phyloP scores from a whole-genome alignment of 2,329 filamentous ascomycete species.

The Stenocarpella maydis region DNA sequence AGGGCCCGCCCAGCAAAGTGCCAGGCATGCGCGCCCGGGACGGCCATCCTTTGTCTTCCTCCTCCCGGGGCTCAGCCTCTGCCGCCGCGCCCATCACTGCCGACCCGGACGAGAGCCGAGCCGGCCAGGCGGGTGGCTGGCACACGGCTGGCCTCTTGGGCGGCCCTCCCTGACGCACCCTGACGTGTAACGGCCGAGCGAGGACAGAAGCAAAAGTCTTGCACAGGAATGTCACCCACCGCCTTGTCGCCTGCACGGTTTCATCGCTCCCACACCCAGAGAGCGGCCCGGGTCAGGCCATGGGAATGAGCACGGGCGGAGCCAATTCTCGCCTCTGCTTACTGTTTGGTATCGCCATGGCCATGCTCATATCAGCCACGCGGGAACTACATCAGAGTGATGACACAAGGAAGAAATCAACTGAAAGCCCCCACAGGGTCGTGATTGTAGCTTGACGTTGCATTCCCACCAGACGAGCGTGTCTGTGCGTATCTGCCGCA shows the following conservation, averaged over 20 bases:
- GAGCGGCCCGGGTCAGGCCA: neutral
- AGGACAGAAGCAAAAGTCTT: no score
- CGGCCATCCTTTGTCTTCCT: neutral
- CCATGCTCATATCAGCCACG: neutral
- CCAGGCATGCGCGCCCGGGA: neutral
- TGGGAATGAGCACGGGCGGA: neutral
- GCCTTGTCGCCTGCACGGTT: conserved; percentile 8
- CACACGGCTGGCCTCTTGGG: neutral
- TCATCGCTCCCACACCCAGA: neutral
- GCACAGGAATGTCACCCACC: no score
- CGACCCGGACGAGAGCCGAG: neutral
- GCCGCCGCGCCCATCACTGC: neutral
- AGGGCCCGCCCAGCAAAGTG: neutral
- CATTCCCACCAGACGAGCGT: no score
- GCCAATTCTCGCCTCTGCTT: neutral
- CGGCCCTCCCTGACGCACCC: neutral
- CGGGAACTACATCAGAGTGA: no score
- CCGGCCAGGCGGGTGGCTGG: conserved; percentile 16
- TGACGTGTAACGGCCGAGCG: neutral
- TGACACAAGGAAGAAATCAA: no score
- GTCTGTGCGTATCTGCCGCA: no score
- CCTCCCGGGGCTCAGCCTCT: neutral
- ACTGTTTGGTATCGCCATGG: neutral
- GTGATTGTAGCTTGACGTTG: no score
- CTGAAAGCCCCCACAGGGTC: no score